Evolutionary conservation across 352 stramenopile species (phyloP), one percentile per base, ranked within the genome.

Genomic region (Phytophthora vignae): DNA sequence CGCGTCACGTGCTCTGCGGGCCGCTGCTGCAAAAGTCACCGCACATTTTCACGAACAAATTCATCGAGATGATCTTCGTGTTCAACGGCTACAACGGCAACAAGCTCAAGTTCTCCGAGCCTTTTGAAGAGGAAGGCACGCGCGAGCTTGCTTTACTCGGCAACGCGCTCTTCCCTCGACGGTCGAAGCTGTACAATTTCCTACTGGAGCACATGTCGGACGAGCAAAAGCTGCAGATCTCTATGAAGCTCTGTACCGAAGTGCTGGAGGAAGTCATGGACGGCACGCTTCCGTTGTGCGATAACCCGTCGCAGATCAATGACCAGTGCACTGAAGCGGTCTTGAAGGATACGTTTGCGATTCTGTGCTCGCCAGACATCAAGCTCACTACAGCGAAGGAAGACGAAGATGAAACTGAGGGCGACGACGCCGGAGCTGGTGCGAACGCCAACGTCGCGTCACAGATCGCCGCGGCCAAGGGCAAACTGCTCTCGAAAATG

Each of bases 31-130:
- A 85, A 17, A 98, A 99, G 75, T 91, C 93, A 9, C 96, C 96
- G 1, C 93, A 98, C 64, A 79, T 99, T 4, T 98, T 99, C 68
- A 92, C 92, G 9, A 98, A 98, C 77, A 97, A 98, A 64, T 99
- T 99, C 67, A 96, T 99, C 58, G 97, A 99, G 63, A 94, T 98
- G 64, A 81, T 99, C 15, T 99, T 99, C 74, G 96, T 99, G 2
- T 92, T 99, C 69, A 99, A 99, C 73, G 87, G 88, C 10, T 83
- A 87, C 57, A 55, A 90, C 21, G 79, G 82, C 2, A 40, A 76
- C 62, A 87, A 87, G 53, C 72, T 92, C n/a, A 83, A 84, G 55
- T 88, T 90, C 40, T 81, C 82, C 1, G 77, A 90, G 53, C 78
- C 79, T n/a, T 83, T 90, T 21, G 84, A 94, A 58, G 67, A 85